Evolutionary conservation across 1,139 yeast genomes (phyloP), one percentile per base, ranked within the genome.

Genomic region (Yamadazyma atlantica): DNA sequence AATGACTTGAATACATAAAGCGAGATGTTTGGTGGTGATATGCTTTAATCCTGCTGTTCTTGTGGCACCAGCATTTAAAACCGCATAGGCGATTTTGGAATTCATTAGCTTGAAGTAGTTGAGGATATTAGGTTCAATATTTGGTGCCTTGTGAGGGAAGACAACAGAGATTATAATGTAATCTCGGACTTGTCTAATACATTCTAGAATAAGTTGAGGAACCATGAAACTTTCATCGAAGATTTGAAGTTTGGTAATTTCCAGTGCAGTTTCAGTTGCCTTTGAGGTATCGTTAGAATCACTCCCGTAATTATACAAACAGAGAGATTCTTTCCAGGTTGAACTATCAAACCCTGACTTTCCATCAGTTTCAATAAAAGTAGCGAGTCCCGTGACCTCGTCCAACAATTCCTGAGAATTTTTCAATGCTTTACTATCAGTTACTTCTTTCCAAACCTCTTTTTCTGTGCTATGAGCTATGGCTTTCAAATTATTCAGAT

Each of bases 391-490:
- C 0, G 78, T 63, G 8, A 89, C 67, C 37, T 75, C 75, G 52
- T 84, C 78, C 3, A 84, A 72, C 4, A 65, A 50, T 0, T 37
- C 46, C 54, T 88, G 96, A 3, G 76, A 55, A 1, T 60, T 55
- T 1, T 60, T 50, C 0, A 82, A 61, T 3, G 38, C 40, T 2
- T 37, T 39, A 1, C 46, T 29, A 25, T 54, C 57, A 0, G 60
- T 53, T 4, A 74, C 75, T 41, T 90, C 95, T 39, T 77, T 79
- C 98, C 98, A 92, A 15, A 66, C 66, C 48, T 90, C 97, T 36
- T 67, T 67, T 39, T 85, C 92, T 46, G 87, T 69, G 13, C 69
- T 64, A 3, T 57, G 55, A 9, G 75, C 66, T 33, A 85, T 61
- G 14, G 54, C 52, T 36, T 64, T 69, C 39, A 79, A 57, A 23